Evolutionary conservation across 352 stramenopile species (phyloP).

Genomic region (Globisporangium rhizosaccharum): DNA sequence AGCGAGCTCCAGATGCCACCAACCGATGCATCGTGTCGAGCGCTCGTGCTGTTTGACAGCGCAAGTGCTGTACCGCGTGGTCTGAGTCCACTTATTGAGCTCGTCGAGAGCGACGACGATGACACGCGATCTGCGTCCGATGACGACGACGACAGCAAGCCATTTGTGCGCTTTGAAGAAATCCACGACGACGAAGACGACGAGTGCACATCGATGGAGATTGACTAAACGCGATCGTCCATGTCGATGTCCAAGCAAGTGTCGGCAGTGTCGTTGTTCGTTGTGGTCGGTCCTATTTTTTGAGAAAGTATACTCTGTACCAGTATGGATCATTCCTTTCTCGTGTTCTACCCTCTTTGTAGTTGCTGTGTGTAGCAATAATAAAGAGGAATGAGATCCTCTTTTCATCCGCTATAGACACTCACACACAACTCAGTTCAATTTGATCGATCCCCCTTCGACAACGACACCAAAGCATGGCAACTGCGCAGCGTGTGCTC

Average conservation of each 20-base stretch:
- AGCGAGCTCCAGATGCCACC: slow-evolving; percentile 12
- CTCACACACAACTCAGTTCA: too few species aligned
- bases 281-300: not conserved
- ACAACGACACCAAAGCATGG: not conserved
- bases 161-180: slow-evolving; percentile 66
- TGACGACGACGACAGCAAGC: slow-evolving; percentile 18
- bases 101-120: slow-evolving; percentile 46
- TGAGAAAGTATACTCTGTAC: too few species aligned
- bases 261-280: not conserved
- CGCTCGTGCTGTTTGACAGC: slow-evolving; percentile 59
- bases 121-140: slow-evolving; percentile 8
- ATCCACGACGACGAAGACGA: slow-evolving; percentile 55
- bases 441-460: not conserved
- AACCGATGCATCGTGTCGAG: slow-evolving; percentile 29
- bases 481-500: slow-evolving; percentile 4
- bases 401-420: too few species aligned
- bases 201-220: slow-evolving; percentile 62
- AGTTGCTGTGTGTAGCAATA: too few species aligned
- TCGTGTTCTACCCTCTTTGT: too few species aligned
- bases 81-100: slow-evolving; percentile 31
- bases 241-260: not conserved
- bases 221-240: slow-evolving; percentile 34
- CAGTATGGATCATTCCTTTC: too few species aligned
- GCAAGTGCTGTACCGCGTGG: slow-evolving; percentile 22
- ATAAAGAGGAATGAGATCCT: too few species aligned